Base-by-base conservation (phyloP, 2,329 filamentous ascomycete species). In the Ophiostoma sp. region DNA sequence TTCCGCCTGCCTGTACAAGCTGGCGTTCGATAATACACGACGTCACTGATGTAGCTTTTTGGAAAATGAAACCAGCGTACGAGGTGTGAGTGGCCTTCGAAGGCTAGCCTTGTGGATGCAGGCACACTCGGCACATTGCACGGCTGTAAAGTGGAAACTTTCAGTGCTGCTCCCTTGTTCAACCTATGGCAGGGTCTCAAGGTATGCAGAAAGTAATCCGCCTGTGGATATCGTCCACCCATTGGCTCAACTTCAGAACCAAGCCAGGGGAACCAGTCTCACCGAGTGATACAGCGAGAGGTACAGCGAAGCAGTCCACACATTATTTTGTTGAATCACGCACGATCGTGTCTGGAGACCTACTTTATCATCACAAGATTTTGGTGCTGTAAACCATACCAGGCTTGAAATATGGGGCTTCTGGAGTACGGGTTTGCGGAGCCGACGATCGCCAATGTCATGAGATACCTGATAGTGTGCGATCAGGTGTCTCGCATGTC, bases 211-310 rank as follows among this genome's bases (percentile, higher is more conserved):
- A 36, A 8, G 4, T 8, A 36, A 36, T 3, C 8, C 33, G 33
- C 3, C 8, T 36, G 33, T 36, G 33, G 33, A 36, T 36, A 36
- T 36, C 4, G 3, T 36, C 33, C 8, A 36, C 4, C 3, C 33
- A 4, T 36, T 36, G 33, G 33, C 33, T 8, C 33, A 36, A 8
- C 8, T 36, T 36, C 50, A 25, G 1, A 2, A 2, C 7, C 31
- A 55, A 33, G 17, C 11, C 4, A 39, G 7, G 12, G 11, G 59
- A 22, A 2, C 12, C 31, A 39, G 19, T 69, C 19, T 55, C 66
- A 22, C 66, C 66, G 66, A 69, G 66, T 55, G 66, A 39, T 39
- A 55, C 66, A 69, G 66, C 66, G 66, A 69, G 66, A 22, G 28
- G 48, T 39, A 39, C 48, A 55, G 66, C 66, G 66, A 36, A 55